Conservation (phyloP, 2,329 filamentous ascomycete genomes). For the Fusarium musae region DNA sequence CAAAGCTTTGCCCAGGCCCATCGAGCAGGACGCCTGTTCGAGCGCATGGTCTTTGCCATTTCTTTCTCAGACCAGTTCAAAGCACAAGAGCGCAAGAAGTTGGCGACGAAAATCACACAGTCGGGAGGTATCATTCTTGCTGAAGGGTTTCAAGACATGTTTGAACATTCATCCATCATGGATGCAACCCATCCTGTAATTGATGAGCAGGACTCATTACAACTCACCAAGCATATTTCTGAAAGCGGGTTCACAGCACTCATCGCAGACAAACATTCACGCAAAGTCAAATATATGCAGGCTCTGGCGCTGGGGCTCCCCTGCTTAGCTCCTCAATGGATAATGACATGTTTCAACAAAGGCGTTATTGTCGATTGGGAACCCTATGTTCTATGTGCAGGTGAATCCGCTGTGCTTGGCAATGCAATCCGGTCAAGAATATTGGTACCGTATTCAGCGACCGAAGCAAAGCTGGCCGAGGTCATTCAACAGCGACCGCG, state of each 20-base stretch:
- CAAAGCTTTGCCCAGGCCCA: constrained; percentile 43
- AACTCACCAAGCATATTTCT: constrained; percentile 63
- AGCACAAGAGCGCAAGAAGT: constrained; percentile 52
- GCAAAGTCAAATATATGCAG: constrained; percentile 93
- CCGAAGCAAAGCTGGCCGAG: constrained; percentile 64
- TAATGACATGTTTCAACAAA: constrained; percentile 75
- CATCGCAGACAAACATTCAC: constrained; percentile 85
- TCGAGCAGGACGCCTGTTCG: constrained; percentile 65
- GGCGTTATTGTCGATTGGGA: constrained; percentile 76
- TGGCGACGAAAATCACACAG: constrained; percentile 72
- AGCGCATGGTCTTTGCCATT: constrained; percentile 87
- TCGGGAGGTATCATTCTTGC: constrained; percentile 79
- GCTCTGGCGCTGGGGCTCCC: constrained; percentile 90
- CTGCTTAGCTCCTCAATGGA: constrained; percentile 85
- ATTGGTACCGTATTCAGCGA: constrained; percentile 69
- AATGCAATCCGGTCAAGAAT: constrained; percentile 81
- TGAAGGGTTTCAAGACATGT: constrained; percentile 84
- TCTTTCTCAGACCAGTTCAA: constrained; percentile 69
- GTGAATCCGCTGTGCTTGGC: constrained; percentile 79
- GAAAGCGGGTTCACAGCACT: constrained; percentile 82
- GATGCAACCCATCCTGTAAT: constrained; percentile 46
- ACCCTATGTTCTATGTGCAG: constrained; percentile 86
- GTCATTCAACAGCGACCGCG: constrained; percentile 70
- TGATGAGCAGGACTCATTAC: constrained; percentile 54
- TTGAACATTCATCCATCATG: constrained; percentile 61